Evolutionary conservation across 371 early-diverging fungal genomes (phyloP).

Genomic region (Thermomucor indicae-seudaticae): DNA sequence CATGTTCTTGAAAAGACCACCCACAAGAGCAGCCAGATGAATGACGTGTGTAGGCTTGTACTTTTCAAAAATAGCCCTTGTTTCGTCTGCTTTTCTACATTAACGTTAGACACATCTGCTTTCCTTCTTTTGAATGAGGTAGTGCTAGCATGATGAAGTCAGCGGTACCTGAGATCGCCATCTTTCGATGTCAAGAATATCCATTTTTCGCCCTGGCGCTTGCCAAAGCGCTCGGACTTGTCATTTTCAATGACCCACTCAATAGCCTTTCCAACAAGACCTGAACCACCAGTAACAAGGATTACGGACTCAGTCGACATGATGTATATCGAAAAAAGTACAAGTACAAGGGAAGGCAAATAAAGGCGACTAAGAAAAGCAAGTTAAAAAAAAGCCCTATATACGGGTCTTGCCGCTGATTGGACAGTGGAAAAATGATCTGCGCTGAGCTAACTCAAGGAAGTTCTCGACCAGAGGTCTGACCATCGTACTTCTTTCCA

Average conservation of each 20-base stretch:
- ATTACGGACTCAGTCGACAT: conserved; percentile 39
- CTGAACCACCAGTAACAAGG: conserved; percentile 75
- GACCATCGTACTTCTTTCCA: no score
- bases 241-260: conserved; percentile 68
- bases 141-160: background rate
- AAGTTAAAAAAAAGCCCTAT: no score
- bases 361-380: no score
- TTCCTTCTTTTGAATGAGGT: background rate
- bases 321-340: background rate
- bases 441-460: no score
- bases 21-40: conserved; percentile 86
- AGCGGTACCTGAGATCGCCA: conserved; percentile 71
- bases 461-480: no score
- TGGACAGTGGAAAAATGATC: no score
- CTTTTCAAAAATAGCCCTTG: conserved; percentile 70
- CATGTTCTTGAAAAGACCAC: conserved; percentile 88
- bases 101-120: background rate
- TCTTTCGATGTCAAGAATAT: conserved; percentile 76
- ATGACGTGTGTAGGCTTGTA: conserved; percentile 80
- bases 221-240: conserved; percentile 53
- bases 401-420: no score
- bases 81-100: conserved; percentile 58
- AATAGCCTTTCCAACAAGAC: conserved; percentile 82
- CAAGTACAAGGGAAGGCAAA: conserved; percentile 1
- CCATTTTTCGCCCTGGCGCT: conserved; percentile 71